phyloP scores from a whole-genome alignment of 441 rosid genomes.

The Biscutella laevigata region DNA sequence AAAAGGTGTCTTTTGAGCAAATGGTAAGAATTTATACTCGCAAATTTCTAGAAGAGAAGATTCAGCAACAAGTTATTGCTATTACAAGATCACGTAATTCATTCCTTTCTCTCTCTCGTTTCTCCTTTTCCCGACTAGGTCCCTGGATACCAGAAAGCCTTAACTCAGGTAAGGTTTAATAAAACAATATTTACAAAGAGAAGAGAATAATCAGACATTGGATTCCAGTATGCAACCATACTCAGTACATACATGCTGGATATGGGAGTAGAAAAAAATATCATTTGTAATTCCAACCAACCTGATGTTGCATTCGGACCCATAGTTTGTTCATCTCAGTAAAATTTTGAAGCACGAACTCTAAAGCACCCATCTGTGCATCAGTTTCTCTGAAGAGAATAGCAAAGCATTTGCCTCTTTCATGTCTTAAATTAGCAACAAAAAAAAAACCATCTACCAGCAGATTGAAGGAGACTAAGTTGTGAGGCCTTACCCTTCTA shows the following conservation, averaged over 20 bases:
- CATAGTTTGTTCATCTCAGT: slow-evolving; percentile 79
- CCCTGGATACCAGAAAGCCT: slow-evolving; percentile 73
- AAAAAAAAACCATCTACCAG: background rate
- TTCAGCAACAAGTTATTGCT: slow-evolving; percentile 27
- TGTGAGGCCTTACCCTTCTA: slow-evolving; percentile 42
- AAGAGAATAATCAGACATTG: slow-evolving; percentile 51
- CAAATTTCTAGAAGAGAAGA: slow-evolving; percentile 26
- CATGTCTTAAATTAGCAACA: background rate
- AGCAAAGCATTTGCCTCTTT: slow-evolving; percentile 14
- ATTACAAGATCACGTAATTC: slow-evolving; percentile 81
- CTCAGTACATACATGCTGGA: slow-evolving; percentile 29
- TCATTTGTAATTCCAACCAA: slow-evolving; percentile 36
- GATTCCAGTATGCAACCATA: slow-evolving; percentile 41
- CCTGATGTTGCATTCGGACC: slow-evolving; percentile 91
- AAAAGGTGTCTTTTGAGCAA: slow-evolving; percentile 21
- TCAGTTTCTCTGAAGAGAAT: slow-evolving; percentile 48
- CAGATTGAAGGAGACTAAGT: background rate
- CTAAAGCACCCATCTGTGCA: slow-evolving; percentile 50
- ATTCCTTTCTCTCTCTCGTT: slow-evolving; percentile 69
- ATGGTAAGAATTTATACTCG: slow-evolving; percentile 14
- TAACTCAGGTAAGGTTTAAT: slow-evolving; percentile 48
- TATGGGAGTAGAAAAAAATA: slow-evolving; percentile 30
- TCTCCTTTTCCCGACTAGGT: slow-evolving; percentile 69
- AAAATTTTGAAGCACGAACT: slow-evolving; percentile 64
- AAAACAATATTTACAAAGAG: slow-evolving; percentile 43